Evolutionary conservation across 192 early-diverging fungal genomes (phyloP).

Genomic region (Backusella liffmaniae): DNA sequence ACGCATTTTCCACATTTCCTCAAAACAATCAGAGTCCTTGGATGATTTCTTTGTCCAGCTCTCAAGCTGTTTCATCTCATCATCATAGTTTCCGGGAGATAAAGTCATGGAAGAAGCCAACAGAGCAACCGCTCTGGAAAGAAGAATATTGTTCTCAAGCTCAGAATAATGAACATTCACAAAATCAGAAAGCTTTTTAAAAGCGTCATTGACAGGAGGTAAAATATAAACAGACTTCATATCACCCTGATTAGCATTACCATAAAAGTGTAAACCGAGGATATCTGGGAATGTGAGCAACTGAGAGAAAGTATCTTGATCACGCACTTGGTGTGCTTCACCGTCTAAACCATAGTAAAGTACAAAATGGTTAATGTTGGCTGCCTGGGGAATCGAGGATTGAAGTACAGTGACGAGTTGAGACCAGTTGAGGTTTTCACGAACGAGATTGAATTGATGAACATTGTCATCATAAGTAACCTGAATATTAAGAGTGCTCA

Average conservation of each 20-base stretch:
- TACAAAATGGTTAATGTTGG: not conserved
- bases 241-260: not conserved
- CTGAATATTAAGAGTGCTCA: constrained; percentile 2
- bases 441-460: constrained; percentile 2
- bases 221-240: not conserved
- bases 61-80: not conserved
- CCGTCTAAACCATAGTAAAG: not conserved
- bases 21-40: not conserved
- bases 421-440: not conserved
- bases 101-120: not conserved
- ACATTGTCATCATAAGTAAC: not conserved
- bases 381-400: not conserved
- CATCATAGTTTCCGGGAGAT: not conserved
- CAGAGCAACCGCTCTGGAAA: not conserved
- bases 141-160: not conserved
- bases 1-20: not conserved
- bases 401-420: not conserved
- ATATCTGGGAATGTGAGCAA: not conserved
- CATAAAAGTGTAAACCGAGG: not conserved
- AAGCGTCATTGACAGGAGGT: not conserved
- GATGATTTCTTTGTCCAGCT: not conserved
- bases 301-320: not conserved
- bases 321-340: not conserved
- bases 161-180: not conserved
- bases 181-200: not conserved